Evolutionary conservation across 129 eudicot genomes (phyloP).

Genomic region (Solidago caesia): DNA sequence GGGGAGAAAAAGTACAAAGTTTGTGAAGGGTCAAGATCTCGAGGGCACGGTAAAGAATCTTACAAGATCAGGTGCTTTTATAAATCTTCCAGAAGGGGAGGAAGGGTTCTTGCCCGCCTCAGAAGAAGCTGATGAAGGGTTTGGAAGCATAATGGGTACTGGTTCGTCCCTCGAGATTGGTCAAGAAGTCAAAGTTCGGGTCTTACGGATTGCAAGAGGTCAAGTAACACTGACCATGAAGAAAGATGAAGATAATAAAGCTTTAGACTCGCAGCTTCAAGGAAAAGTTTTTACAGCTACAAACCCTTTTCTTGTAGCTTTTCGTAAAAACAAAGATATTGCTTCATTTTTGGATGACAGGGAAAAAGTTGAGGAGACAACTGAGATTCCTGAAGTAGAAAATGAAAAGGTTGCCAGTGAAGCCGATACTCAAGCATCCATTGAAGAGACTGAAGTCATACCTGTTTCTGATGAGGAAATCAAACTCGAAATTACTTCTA

Average conservation of each 20-base stretch:
- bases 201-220: conserved; percentile 72
- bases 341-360: conserved; percentile 73
- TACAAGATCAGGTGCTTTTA: conserved; percentile 76
- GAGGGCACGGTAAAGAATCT: conserved; percentile 82
- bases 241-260: conserved; percentile 48
- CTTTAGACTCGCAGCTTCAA: conserved; percentile 46
- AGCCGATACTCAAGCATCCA: conserved; percentile 23
- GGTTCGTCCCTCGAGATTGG: conserved; percentile 66
- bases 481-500: conserved; percentile 18
- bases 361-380: conserved; percentile 42
- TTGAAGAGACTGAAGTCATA: conserved; percentile 32
- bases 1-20: conserved; percentile 51
- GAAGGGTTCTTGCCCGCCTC: conserved; percentile 90
- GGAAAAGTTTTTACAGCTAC: conserved; percentile 59
- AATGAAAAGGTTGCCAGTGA: conserved; percentile 26
- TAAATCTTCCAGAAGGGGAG: conserved; percentile 85
- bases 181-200: conserved; percentile 87
- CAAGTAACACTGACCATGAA: conserved; percentile 83
- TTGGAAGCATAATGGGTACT: conserved; percentile 54
- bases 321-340: conserved; percentile 64
- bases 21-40: conserved; percentile 83
- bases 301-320: conserved; percentile 83
- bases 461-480: conserved; percentile 13
- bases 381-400: conserved; percentile 13
- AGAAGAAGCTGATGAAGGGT: conserved; percentile 76